A percentile compares a stretch with the other conserved stretches of the same genome.
Conservation (phyloP, 2,329 filamentous ascomycete species). For the Karstenula rhodostoma region DNA sequence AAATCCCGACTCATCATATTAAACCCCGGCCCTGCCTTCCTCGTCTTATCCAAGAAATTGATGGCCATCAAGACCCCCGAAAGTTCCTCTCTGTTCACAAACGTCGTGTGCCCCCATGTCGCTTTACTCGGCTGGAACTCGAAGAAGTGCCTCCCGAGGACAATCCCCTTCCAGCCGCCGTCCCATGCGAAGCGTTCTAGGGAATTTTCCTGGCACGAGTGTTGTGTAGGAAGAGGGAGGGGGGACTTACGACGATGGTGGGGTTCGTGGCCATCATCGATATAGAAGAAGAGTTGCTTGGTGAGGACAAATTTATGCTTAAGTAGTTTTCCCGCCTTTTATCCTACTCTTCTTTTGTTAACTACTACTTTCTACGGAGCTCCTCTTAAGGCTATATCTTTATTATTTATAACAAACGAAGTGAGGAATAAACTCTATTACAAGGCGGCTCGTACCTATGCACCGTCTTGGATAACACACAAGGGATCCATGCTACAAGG, state of each 20-base stretch:
- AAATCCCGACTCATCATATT: not conserved
- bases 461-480: no score
- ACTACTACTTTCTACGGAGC: no score
- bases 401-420: no score
- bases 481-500: no score
- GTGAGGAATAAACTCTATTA: no score
- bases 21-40: not conserved
- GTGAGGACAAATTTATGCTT: no score
- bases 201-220: not conserved
- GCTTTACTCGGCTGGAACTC: not conserved
- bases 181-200: not conserved
- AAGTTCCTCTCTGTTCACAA: slow-evolving; percentile 2
- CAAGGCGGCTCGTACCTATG: no score
- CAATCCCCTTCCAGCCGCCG: not conserved
- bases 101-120: not conserved
- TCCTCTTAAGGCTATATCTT: no score
- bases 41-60: not conserved
- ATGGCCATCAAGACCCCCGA: not conserved
- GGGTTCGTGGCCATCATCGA: no score
- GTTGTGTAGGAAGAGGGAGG: not conserved
- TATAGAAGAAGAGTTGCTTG: no score
- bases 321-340: no score
- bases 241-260: not conserved
- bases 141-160: not conserved
- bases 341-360: no score